Evolutionary conservation across 345 rosid genomes (phyloP).

Genomic region (Geranium brycei): DNA sequence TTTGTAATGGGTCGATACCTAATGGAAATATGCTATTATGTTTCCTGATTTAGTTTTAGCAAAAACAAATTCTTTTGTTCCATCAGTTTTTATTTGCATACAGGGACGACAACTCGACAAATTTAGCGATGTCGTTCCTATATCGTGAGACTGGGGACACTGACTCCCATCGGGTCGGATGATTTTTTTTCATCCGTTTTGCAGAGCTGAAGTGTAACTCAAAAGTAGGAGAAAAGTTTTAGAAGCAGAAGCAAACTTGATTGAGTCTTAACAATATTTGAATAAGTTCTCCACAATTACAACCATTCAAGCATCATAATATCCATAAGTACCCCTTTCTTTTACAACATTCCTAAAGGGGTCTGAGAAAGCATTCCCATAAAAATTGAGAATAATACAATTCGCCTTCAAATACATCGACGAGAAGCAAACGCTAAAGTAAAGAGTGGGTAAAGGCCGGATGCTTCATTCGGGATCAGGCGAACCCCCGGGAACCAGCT

Average conservation of each 20-base stretch:
- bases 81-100: too few relatives aligned
- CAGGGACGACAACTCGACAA: too few relatives aligned
- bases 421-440: not conserved
- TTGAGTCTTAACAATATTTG: not conserved
- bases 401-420: not conserved
- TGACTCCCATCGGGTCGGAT: too few relatives aligned
- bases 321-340: not conserved
- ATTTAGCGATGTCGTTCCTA: too few relatives aligned
- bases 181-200: too few relatives aligned
- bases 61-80: too few relatives aligned
- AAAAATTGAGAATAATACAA: not conserved
- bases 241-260: not conserved
- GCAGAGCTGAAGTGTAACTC: too few relatives aligned
- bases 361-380: not conserved
- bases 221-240: not conserved
- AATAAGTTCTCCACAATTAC: not conserved
- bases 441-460: not conserved
- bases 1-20: too few relatives aligned
- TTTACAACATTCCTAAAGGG: not conserved
- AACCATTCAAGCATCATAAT: not conserved
- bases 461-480: constrained; percentile 34
- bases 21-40: too few relatives aligned
- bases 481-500: constrained; percentile 93
- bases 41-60: too few relatives aligned
- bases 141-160: too few relatives aligned